Base-by-base conservation (phyloP, 2,329 filamentous ascomycete species). In the Alternaria sp. region DNA sequence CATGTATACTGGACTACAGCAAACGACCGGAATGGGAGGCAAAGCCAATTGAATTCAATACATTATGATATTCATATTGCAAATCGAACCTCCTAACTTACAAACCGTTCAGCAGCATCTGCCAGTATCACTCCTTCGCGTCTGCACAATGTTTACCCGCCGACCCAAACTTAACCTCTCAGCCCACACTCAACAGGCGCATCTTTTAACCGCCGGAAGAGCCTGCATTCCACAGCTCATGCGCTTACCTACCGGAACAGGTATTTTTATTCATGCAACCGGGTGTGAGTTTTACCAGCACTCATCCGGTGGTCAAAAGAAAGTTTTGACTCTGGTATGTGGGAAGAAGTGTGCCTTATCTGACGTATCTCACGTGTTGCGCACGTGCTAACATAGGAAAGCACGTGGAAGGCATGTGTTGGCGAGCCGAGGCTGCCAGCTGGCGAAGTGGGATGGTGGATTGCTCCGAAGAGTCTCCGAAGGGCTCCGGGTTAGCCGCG, bases 141-240 rank as follows among this genome's bases (percentile, higher is more conserved):
- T 50, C 30, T 50, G 32, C 46, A 50, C 46, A 50, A 38, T 14
- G 46, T 52, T 52, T 38, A 52, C 34, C 36, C 34, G 50, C 34
- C 3, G 7, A 14, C 8, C 36, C 50, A 52, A 41, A 52, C 36
- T 18, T 30, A 28, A 25, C 34, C 34, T 43, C 46, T 49, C 30
- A 49, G 46, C 30, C 32, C 43, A 49, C 12, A 36, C 46, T 22
- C 46, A 36, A 50, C 32, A 50, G 30, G 30, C 52, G 16, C 41
- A 52, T 57, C 38, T 52, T 52, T 63, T 63, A 63, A 63, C 60
- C 60, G 57, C 57, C 57, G 60, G 60, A 41, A 60, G 48, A 54
- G 38, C 27, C 60, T 46, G 45, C 22, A 16, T 57, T 63, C 60
- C 20, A 63, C 56, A 49, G 32, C 34, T 32, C 3, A 38, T 28